Evolutionary conservation across 1,139 yeast species (phyloP).

Genomic region (Saccharomyces pastorianus): DNA sequence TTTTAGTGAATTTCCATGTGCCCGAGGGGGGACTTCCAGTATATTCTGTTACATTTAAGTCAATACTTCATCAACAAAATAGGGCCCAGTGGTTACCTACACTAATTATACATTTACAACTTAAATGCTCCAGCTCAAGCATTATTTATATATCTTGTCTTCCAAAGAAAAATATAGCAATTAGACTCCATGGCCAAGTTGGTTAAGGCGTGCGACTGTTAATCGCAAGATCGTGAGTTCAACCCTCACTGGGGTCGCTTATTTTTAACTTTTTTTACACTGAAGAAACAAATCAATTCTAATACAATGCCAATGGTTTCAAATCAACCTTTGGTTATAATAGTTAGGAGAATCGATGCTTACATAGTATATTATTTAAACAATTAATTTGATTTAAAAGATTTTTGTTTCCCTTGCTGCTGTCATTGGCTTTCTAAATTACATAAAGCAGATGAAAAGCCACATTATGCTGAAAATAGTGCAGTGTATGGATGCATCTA

Average conservation of each 20-base stretch:
- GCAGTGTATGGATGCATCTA: constrained; percentile 29
- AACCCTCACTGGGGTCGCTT: constrained; percentile 21
- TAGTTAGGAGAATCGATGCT: neutral
- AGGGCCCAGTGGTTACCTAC: too few relatives aligned
- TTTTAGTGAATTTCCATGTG: too few relatives aligned
- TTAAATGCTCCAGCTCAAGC: too few relatives aligned
- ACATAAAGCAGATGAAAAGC: neutral
- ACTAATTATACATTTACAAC: too few relatives aligned
- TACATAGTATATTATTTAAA: neutral
- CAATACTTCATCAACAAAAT: too few relatives aligned
- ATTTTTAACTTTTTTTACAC: constrained; percentile 1
- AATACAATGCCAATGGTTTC: too few relatives aligned
- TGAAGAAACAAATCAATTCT: too few relatives aligned
- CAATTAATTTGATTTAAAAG: neutral
- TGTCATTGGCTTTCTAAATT: neutral
- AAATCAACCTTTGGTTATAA: neutral
- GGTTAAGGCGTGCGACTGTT: constrained; percentile 23
- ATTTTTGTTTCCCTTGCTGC: neutral
- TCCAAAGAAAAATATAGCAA: neutral
- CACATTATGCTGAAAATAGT: neutral
- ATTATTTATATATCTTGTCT: too few relatives aligned
- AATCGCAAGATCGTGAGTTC: constrained; percentile 23
- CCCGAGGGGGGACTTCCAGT: too few relatives aligned
- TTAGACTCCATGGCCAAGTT: constrained; percentile 18
- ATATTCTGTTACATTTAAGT: too few relatives aligned